These are phyloP conservation scores for Arabis hirsuta DNA, from an alignment of 345 rosid species.

Conservation along the genomic window DNA sequence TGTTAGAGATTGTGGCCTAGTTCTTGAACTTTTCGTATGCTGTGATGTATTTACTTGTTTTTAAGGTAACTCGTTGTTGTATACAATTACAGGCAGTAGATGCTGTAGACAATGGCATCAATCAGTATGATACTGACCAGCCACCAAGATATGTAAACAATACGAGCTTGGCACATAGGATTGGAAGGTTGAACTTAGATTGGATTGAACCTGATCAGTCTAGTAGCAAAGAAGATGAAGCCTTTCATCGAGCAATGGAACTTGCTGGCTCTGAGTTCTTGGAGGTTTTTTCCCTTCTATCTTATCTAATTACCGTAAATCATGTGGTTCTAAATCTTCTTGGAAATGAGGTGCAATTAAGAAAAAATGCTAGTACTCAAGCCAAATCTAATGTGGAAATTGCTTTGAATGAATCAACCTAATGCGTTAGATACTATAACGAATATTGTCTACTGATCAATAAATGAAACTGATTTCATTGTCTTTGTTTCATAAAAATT, in stretches of 20 bases:
- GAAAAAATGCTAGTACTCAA: neutral
- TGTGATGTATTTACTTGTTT: neutral
- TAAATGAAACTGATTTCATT: neutral
- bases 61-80: neutral
- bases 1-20: constrained; percentile 15
- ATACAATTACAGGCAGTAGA: constrained; percentile 63
- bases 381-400: neutral
- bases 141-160: constrained; percentile 80
- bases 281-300: constrained; percentile 47
- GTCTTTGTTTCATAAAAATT: neutral
- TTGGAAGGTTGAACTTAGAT: constrained; percentile 82
- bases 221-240: constrained; percentile 70
- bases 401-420: constrained; percentile 1
- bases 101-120: constrained; percentile 82
- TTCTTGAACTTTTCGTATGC: neutral
- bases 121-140: constrained; percentile 69
- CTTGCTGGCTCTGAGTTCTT: constrained; percentile 78
- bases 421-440: neutral
- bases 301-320: neutral
- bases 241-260: constrained; percentile 73
- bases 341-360: neutral
- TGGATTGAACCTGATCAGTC: constrained; percentile 88
- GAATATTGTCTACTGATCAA: neutral
- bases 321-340: neutral
- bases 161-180: constrained; percentile 70